These are phyloP conservation scores for Thuja plicata DNA, from an alignment of 83 land plant species.

Conservation along the genomic window DNA sequence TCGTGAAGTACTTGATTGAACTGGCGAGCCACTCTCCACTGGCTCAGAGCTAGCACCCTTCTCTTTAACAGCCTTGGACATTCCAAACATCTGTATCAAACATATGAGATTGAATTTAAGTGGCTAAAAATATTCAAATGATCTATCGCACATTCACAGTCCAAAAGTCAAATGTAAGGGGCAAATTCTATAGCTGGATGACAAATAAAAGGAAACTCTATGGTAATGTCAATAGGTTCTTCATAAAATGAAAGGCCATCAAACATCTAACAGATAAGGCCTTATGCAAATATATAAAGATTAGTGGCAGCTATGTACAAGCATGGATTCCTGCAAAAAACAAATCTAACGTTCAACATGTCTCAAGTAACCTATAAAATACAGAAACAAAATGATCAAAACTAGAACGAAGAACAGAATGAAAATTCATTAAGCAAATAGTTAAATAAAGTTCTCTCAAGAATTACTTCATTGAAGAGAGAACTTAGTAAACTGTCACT, in stretches of 20 bases:
- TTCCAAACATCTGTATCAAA: constrained; percentile 69
- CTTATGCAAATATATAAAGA: background rate
- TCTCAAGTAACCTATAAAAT: background rate
- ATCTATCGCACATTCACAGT: background rate
- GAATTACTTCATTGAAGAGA: background rate
- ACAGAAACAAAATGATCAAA: background rate
- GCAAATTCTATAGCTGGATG: background rate
- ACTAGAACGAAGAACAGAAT: background rate
- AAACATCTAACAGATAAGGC: background rate
- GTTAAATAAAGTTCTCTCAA: background rate
- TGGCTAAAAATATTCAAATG: background rate
- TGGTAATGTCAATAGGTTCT: background rate
- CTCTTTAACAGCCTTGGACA: constrained; percentile 68
- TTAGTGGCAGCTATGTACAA: background rate
- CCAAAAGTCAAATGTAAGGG: background rate
- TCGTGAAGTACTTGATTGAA: constrained; percentile 41
- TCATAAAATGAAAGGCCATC: background rate
- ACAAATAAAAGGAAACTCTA: background rate
- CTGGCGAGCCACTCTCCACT: constrained; percentile 68
- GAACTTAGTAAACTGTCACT: background rate
- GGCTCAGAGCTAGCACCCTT: constrained; percentile 27
- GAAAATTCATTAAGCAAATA: background rate
- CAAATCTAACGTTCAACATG: background rate
- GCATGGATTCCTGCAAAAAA: background rate
- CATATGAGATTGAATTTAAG: background rate